Evolutionary conservation across 192 early-diverging fungal genomes (phyloP).

Genomic region (Coemansia sp.): DNA sequence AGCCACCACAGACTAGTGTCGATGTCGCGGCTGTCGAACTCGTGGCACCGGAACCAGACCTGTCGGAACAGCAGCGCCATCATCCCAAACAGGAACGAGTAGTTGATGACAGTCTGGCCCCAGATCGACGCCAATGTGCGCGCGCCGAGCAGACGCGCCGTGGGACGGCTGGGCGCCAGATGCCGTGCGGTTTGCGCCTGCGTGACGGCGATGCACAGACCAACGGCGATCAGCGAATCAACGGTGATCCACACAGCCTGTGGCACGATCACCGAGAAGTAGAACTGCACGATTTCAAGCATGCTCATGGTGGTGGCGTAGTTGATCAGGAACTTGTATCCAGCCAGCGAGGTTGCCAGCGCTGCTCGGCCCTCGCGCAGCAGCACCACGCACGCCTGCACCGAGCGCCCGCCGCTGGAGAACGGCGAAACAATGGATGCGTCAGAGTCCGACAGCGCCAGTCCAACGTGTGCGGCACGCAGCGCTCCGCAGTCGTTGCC

Average conservation of each 20-base stretch:
- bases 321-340: slow-evolving; percentile 74
- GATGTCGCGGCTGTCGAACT: slow-evolving; percentile 68
- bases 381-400: slow-evolving; percentile 71
- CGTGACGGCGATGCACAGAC: slow-evolving; percentile 67
- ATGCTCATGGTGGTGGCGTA: slow-evolving; percentile 75
- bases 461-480: slow-evolving; percentile 76
- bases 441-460: slow-evolving; percentile 79
- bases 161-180: slow-evolving; percentile 65
- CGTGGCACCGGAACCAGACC: slow-evolving; percentile 74
- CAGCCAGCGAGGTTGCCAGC: slow-evolving; percentile 73
- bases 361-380: slow-evolving; percentile 72
- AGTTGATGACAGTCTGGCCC: slow-evolving; percentile 72
- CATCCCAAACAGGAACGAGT: slow-evolving; percentile 58
- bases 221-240: slow-evolving; percentile 67
- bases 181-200: slow-evolving; percentile 60
- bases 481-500: slow-evolving; percentile 85
- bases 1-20: slow-evolving; percentile 78
- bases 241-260: slow-evolving; percentile 77
- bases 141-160: slow-evolving; percentile 71
- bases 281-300: slow-evolving; percentile 68
- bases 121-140: slow-evolving; percentile 70
- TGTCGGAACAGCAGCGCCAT: slow-evolving; percentile 66
- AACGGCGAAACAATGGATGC: slow-evolving; percentile 87
- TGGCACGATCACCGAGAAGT: slow-evolving; percentile 70
- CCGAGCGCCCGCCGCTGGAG: slow-evolving; percentile 61